These are phyloP conservation scores for Prunus davidiana DNA, from an alignment of 306 rosid species.

Conservation along the genomic window DNA sequence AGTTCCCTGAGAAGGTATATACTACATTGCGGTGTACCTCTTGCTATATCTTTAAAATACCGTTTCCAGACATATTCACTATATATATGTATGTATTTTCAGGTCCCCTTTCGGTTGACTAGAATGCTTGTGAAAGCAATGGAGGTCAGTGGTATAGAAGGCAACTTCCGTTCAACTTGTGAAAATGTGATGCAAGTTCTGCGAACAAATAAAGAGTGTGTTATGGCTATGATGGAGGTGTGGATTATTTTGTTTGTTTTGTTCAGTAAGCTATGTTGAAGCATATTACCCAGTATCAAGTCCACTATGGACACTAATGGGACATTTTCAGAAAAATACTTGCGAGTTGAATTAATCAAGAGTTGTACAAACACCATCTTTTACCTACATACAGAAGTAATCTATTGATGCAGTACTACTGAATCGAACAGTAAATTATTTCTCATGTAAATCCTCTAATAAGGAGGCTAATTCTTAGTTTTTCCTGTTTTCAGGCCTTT, in stretches of 20 bases:
- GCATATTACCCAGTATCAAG: background rate
- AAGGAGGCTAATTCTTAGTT: constrained; percentile 1
- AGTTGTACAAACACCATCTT: background rate
- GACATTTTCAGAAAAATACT: background rate
- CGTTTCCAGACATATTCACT: constrained; percentile 12
- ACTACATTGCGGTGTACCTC: constrained; percentile 2
- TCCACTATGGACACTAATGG: background rate
- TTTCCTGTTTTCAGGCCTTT: constrained; percentile 68
- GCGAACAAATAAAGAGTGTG: constrained; percentile 79
- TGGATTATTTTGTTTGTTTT: background rate
- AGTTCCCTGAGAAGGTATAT: constrained; percentile 91
- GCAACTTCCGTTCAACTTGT: constrained; percentile 97
- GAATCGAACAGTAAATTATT: background rate
- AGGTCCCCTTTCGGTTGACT: constrained; percentile 98
- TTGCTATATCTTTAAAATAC: constrained; percentile 2
- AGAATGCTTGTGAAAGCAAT: constrained; percentile 99
- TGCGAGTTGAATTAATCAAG: background rate
- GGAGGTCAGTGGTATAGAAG: constrained; percentile 99
- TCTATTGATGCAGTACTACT: background rate
- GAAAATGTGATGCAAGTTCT: constrained; percentile 96
- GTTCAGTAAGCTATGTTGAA: constrained; percentile 3
- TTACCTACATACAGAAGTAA: background rate
- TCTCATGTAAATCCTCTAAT: background rate
- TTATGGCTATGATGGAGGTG: constrained; percentile 99
- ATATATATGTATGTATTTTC: background rate